Conservation (phyloP, 2,329 filamentous ascomycete species). For the Diaporthe velutina region DNA sequence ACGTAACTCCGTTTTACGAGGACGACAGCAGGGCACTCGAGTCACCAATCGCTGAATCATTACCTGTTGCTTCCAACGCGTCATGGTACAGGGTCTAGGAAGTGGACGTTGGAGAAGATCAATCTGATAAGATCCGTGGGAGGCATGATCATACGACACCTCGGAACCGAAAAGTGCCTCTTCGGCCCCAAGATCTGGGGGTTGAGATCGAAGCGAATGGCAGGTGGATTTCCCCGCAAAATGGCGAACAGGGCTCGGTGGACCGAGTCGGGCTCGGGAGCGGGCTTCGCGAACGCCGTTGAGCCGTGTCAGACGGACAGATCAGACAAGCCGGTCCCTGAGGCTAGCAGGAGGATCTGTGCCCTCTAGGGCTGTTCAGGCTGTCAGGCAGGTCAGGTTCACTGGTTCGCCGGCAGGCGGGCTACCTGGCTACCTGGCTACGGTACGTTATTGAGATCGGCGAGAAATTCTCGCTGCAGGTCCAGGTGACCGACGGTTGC, state of each 20-base stretch:
- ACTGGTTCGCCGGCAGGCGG: slow-evolving; percentile 1
- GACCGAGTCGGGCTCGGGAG: slow-evolving; percentile 19
- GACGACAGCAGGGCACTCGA: neutral
- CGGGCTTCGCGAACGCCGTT: slow-evolving; percentile 18
- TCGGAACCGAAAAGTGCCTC: slow-evolving; percentile 9
- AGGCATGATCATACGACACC: slow-evolving; percentile 12
- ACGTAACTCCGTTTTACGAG: neutral
- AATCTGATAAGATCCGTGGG: slow-evolving; percentile 26
- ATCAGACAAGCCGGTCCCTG: slow-evolving; percentile 9
- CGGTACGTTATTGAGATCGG: slow-evolving; percentile 8
- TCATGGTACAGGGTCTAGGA: neutral
- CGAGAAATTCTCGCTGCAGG: slow-evolving; percentile 17
- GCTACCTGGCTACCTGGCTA: no score
- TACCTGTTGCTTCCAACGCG: neutral
- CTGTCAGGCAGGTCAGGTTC: neutral
- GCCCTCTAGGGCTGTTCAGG: neutral
- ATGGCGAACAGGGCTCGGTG: slow-evolving; percentile 10
- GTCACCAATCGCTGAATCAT: neutral
- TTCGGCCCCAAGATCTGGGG: slow-evolving; percentile 26
- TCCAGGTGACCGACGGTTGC: slow-evolving; percentile 5
- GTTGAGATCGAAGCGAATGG: neutral
- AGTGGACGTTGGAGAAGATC: neutral
- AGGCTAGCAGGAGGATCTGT: neutral
- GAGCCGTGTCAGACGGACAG: slow-evolving; percentile 32
- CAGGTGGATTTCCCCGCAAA: slow-evolving; percentile 24